These are phyloP conservation scores for Meyerozyma guilliermondii DNA, from an alignment of 1,139 yeast genomes.

Conservation along the genomic window DNA sequence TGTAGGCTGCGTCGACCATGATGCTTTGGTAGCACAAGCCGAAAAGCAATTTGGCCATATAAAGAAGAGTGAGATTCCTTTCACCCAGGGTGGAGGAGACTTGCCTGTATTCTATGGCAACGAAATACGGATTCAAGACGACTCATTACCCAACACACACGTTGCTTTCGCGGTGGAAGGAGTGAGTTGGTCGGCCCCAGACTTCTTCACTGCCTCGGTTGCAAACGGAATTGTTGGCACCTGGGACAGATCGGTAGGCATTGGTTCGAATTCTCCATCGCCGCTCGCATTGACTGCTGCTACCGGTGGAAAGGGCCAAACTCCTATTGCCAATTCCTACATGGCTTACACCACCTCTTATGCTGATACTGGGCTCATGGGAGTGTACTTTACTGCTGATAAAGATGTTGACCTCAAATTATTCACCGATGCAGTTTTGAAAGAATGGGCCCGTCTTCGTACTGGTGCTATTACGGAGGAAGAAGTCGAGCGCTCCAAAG, in stretches of 20 bases:
- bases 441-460: constrained; percentile 86
- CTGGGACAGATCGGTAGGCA: constrained; percentile 92
- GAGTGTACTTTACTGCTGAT: constrained; percentile 87
- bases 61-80: constrained; percentile 56
- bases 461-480: constrained; percentile 70
- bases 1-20: constrained; percentile 90
- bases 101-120: constrained; percentile 82
- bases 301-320: constrained; percentile 46
- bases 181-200: constrained; percentile 95
- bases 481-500: constrained; percentile 91
- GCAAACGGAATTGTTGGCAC: constrained; percentile 96
- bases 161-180: constrained; percentile 97
- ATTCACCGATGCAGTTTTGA: constrained; percentile 66
- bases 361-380: constrained; percentile 98
- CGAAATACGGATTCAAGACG: constrained; percentile 80
- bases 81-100: constrained; percentile 73
- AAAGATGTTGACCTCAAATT: constrained; percentile 60
- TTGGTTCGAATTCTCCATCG: constrained; percentile 66
- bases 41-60: constrained; percentile 73
- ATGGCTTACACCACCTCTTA: constrained; percentile 96
- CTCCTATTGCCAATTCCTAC: constrained; percentile 81
- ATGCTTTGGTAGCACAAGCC: constrained; percentile 72
- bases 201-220: constrained; percentile 90
- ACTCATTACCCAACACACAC: constrained; percentile 81
- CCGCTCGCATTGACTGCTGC: constrained; percentile 77